Percentiles rank a stretch among this genome's conserved stretches.
phyloP scores from a whole-genome alignment of 2,329 filamentous ascomycete genomes.

The Phialophora chinensis region DNA sequence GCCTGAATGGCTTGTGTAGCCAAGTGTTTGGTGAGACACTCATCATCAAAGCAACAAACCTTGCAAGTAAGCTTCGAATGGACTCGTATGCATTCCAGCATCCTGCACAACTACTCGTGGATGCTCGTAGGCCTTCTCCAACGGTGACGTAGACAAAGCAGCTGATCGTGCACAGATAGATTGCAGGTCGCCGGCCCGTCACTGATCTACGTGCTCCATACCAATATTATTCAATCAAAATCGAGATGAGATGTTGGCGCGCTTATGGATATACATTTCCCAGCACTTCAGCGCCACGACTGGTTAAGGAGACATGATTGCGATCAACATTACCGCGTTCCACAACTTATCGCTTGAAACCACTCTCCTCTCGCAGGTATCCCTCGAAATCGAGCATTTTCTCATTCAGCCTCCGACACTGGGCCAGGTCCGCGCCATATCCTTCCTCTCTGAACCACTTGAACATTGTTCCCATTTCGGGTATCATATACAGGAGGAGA shows the following conservation, averaged over 20 bases:
- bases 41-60: neutral
- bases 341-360: constrained; percentile 40
- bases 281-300: neutral
- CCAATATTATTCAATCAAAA: neutral
- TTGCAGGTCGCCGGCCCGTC: constrained; percentile 9
- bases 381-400: constrained; percentile 55
- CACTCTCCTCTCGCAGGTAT: constrained; percentile 58
- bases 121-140: no score
- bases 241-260: neutral
- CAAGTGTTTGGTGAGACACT: constrained; percentile 23
- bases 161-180: neutral
- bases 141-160: constrained; percentile 4
- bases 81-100: neutral
- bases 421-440: constrained; percentile 54
- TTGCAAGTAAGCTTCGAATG: neutral
- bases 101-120: neutral
- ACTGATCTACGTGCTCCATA: neutral
- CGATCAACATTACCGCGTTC: neutral
- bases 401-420: constrained; percentile 52
- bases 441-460: constrained; percentile 59
- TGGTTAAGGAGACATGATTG: neutral
- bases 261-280: constrained; percentile 5
- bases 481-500: constrained; percentile 32
- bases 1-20: neutral
- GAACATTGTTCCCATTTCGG: constrained; percentile 56